Base-by-base conservation (phyloP, 805 yeast genomes). In the Diddensiella transvaalensis region DNA sequence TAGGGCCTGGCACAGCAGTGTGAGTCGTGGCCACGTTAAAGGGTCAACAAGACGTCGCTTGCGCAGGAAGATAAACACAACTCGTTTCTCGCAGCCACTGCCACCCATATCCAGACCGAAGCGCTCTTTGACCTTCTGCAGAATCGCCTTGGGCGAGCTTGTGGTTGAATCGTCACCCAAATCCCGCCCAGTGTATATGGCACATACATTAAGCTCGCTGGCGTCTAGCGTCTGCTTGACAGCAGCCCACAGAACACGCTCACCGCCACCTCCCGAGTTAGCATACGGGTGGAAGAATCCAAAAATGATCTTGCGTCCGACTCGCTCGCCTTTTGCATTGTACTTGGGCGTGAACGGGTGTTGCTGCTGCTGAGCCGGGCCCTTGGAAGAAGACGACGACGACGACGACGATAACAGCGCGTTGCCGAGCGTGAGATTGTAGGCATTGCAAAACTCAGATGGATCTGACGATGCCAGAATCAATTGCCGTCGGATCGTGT, bases 211-310 rank as follows among this genome's bases (percentile, higher is more conserved):
- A 23, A 66, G 60, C 4, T 68, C 67, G 52, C 75, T 72, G 19
- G 71, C 66, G 6, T 64, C 55, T 50, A 90, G 69, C 0, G 96
- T 85, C 26, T 83, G 75, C 56, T 78, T 76, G 4, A 91, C 87
- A 0, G 96, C 96, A 47, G 87, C 89, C 99, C 99, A 93, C 36
- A 93, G 71, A 0, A 93, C 99, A 48, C 91, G 79, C 63, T 93
- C 99, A 21, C 99, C 99, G 24, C 99, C 99, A 17, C 99, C 99
- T 40, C 95, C 96, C 35, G 96, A 95, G 63, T 86, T 87, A 54
- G 96, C 89, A 59, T 83, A 86, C 0, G 99, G 99, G 67, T 93
- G 99, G 71, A 93, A 89, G 60, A 85, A 90, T 3, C 98, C 99
- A 62, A 72, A 83, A 8, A 87, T 65, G 6, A 73, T 56, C 36